phyloP scores from a whole-genome alignment of 83 land plant genomes.

The Diphasiastrum complanatum region DNA sequence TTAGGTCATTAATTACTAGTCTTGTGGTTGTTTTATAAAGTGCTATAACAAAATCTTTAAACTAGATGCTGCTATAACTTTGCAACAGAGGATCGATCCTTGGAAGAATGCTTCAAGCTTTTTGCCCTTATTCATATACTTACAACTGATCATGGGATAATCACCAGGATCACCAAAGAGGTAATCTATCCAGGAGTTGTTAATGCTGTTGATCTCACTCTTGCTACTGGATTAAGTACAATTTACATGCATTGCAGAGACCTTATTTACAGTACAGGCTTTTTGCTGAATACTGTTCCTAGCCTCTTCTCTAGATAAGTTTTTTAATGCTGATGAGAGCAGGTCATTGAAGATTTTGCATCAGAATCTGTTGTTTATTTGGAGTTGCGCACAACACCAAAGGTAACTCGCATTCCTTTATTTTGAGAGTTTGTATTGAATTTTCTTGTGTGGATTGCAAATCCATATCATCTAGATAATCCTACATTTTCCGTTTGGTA shows the following conservation, averaged over 20 bases:
- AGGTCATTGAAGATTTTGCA: conserved; percentile 16
- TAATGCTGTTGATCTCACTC: too few species aligned
- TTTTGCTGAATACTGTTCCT: too few species aligned
- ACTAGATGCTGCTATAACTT: not conserved
- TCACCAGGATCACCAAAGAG: conserved; percentile 11
- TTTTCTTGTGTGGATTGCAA: too few species aligned
- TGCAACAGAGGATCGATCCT: conserved; percentile 10
- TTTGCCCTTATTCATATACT: conserved; percentile 10
- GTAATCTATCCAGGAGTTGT: too few species aligned
- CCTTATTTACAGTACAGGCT: too few species aligned
- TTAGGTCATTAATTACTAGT: too few species aligned
- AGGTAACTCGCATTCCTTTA: not conserved
- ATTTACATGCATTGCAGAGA: too few species aligned
- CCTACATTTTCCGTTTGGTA: not conserved
- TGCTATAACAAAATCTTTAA: not conserved
- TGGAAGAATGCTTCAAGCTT: conserved; percentile 17
- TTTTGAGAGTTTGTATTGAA: too few species aligned
- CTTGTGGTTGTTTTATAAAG: too few species aligned
- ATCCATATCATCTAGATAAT: not conserved
- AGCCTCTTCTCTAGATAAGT: not conserved
- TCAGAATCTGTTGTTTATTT: conserved; percentile 7
- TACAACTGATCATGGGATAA: conserved; percentile 6
- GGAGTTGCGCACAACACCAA: conserved; percentile 14
- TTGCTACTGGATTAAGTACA: too few species aligned
- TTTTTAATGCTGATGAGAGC: not conserved